Evolutionary conservation across 225 moss, liverwort and hornwort species (phyloP), one percentile per base, ranked within the genome.

Genomic region (Thuidium tamariscinum): DNA sequence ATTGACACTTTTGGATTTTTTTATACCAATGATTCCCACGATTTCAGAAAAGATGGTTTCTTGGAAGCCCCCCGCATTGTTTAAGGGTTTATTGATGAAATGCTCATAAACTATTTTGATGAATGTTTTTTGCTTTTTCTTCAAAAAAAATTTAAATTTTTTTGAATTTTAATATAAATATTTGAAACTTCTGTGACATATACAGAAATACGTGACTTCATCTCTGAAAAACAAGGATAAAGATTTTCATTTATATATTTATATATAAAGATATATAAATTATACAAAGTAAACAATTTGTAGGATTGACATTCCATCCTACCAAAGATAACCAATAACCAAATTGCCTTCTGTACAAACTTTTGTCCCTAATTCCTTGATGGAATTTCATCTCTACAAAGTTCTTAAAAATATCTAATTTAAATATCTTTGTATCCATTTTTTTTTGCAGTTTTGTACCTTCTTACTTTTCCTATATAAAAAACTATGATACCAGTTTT

Each of bases 381-480:
- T 13, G 7, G 0, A 39, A 13, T 37, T 0, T 68, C 22, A 37
- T 23, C 5, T 23, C 6, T 1, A 5, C 4, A 10, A 20, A 65
- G 2, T 20, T 65, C 65, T 65, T n/a, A 10, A 3, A 5, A 36
- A 19, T n/a, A 3, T 5, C 2, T 3, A 19, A 5, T 37, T 37
- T 67, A 7, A 22, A 67, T 67, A 6, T 5, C 3, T 19, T n/a
- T 65, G 1, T 22, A 67, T 37, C 4, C 5, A 39, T 13, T 67
- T 37, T 23, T 4, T 22, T 22, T 22, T 22, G 7, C 23, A 2
- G 13, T 23, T 39, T 37, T 68, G 0, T 5, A 68, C 13, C 23
- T 39, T 13, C 0, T 4, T 13, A 13, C 0, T 39, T 39, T 6
- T 39, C 0, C 0, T 37, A 7, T 23, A 39, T 11, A 9, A 1